Evolutionary conservation across 2,329 filamentous ascomycete genomes (phyloP).

Genomic region (Pezicula rhizophila): DNA sequence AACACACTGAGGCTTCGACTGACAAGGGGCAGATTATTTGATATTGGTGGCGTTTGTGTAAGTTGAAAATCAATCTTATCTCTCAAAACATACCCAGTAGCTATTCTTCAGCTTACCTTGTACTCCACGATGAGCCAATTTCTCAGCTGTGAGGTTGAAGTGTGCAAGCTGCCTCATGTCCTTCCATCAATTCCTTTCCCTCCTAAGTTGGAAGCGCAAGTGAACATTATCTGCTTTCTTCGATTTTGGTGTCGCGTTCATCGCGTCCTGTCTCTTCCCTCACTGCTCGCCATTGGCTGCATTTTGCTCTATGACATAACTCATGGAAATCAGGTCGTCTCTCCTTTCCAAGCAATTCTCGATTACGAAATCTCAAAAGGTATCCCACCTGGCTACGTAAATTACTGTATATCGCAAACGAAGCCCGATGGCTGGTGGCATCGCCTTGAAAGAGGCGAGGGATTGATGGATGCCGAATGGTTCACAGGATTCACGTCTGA

Average conservation of each 20-base stretch:
- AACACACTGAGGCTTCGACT: background rate
- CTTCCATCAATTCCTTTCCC: too few species aligned
- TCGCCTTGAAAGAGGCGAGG: conserved; percentile 75
- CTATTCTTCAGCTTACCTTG: background rate
- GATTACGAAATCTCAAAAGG: conserved; percentile 74
- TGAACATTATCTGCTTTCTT: too few species aligned
- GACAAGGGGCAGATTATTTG: conserved; percentile 55
- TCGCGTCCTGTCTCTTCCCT: too few species aligned
- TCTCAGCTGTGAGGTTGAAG: too few species aligned
- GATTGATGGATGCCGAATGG: conserved; percentile 68
- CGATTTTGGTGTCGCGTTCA: too few species aligned
- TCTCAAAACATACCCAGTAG: background rate
- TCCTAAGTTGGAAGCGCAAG: too few species aligned
- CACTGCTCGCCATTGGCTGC: too few species aligned
- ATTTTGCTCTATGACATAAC: background rate
- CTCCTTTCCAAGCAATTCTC: conserved; percentile 87
- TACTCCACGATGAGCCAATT: background rate
- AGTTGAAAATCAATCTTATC: conserved; percentile 33
- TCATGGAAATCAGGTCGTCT: conserved; percentile 55
- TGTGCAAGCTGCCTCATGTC: too few species aligned
- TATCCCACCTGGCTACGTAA: conserved; percentile 86
- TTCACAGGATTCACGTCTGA: conserved; percentile 72
- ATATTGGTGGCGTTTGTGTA: conserved; percentile 96
- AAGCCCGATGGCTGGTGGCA: conserved; percentile 83
- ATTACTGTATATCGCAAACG: conserved; percentile 77